Evolutionary conservation across 1,284 basidiomycete species (phyloP).

Genomic region (Earliella scabrosa): DNA sequence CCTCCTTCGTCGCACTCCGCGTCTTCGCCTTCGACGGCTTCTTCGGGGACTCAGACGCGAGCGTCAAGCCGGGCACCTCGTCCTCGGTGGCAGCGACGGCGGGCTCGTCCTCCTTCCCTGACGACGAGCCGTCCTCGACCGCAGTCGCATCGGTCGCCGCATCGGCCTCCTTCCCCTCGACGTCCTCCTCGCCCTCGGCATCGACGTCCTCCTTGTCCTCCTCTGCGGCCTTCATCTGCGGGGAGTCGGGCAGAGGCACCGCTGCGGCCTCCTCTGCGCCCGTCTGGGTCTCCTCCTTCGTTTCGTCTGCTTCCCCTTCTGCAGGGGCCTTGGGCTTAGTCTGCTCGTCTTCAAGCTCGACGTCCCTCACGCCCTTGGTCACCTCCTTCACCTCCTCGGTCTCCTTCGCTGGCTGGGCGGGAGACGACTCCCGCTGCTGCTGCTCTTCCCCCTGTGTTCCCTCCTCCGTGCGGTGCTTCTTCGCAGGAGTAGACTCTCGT

Average conservation of each 20-base stretch:
- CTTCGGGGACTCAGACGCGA: conserved; percentile 1
- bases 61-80: conserved; percentile 26
- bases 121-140: conserved; percentile 1
- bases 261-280: conserved; percentile 45
- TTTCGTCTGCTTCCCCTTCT: conserved; percentile 38
- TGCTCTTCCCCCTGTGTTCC: conserved; percentile 29
- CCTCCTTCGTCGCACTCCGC: background rate
- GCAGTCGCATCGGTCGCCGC: background rate
- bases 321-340: conserved; percentile 27
- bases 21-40: background rate
- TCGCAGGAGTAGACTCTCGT: conserved; percentile 41
- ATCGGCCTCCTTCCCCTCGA: conserved; percentile 17
- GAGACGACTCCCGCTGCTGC: conserved; percentile 15
- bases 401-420: conserved; percentile 32
- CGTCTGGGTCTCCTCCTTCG: conserved; percentile 37
- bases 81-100: conserved; percentile 6
- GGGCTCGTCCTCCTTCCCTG: conserved; percentile 4
- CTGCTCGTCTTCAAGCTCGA: conserved; percentile 57
- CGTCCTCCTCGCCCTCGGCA: background rate
- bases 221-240: conserved; percentile 26
- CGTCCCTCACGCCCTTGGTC: conserved; percentile 69
- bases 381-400: conserved; percentile 68
- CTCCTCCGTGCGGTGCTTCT: conserved; percentile 47
- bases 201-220: conserved; percentile 12
- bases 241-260: conserved; percentile 57